Evolutionary conservation across 495 filamentous ascomycete species (phyloP).

Genomic region (Astrothelium subdiscretum): DNA sequence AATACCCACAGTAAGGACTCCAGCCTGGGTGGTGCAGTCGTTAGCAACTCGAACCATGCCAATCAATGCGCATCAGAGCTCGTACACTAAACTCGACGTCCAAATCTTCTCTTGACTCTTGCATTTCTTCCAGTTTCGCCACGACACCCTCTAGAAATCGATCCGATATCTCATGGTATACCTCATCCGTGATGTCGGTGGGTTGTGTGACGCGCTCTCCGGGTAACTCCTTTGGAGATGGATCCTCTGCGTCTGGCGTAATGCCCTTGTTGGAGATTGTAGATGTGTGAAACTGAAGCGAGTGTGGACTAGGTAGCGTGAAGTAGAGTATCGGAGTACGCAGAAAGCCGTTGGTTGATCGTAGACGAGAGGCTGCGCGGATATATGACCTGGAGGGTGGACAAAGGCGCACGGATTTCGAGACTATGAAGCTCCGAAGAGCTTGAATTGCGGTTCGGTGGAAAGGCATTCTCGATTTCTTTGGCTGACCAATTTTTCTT

Average conservation of each 20-base stretch:
- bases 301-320: background rate
- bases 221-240: constrained; percentile 16
- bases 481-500: background rate
- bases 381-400: background rate
- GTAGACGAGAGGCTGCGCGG: background rate
- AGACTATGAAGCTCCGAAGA: background rate
- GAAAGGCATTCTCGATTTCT: background rate
- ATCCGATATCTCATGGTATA: constrained; percentile 60
- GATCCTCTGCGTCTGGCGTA: constrained; percentile 27
- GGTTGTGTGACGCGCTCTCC: constrained; percentile 27
- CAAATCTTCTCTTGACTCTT: constrained; percentile 52
- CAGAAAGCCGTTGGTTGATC: background rate
- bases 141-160: constrained; percentile 55
- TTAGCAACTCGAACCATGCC: no score
- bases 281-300: background rate
- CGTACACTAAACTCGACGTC: constrained; percentile 50
- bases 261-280: constrained; percentile 11
- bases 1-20: constrained; percentile 64
- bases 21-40: no score
- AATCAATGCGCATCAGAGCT: no score
- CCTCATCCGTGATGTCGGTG: constrained; percentile 58
- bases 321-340: background rate
- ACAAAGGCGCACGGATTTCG: background rate
- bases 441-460: background rate
- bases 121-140: constrained; percentile 44